Evolutionary conservation across 495 filamentous ascomycete genomes (phyloP), one percentile per base, ranked within the genome.

Genomic region (Neurospora sp.): DNA sequence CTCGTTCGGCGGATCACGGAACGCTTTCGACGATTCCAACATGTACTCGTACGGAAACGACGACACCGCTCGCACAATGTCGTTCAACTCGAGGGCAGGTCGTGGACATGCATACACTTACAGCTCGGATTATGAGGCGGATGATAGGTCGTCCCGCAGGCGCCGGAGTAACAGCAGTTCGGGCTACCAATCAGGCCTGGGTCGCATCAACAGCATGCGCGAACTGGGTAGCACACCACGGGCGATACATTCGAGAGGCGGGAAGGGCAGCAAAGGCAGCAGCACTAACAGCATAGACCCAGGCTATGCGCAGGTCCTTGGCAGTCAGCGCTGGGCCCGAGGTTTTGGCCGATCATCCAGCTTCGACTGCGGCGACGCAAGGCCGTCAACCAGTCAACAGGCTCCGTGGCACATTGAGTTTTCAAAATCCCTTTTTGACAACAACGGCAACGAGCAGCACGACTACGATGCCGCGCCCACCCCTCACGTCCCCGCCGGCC

Each of bases 391-490:
- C 65, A 75, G 42, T 71, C 78, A 77, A 68, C 77, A 77, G 42
- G 74, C 72, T 72, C 79, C 80, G n/a, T 83, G 83, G 82, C 79
- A 85, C 72, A 76, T 81, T 40, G 85, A 85, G 38, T 81, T 85
- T 75, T 79, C 81, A 41, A 82, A 80, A 69, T 81, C 81, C 38
- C 84, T 86, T 74, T 80, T 82, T 65, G 53, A 65, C 53, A 61
- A 61, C 53, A 65, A 65, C 53, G 53, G 53, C 76, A 76, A 84
- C 73, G 78, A 80, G 72, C 83, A 80, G 72, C 83, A 90, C 75
- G 85, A 89, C 71, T 88, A 91, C 79, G 93, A 97, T 76, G 92
- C 94, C 72, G 96, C 96, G 39, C 95, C 94, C 14, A 94, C 91
- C 27, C 96, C 96, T 31, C 96, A 90, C 48, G 84, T 99, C 69